A percentile compares a stretch with the other conserved stretches of the same genome.
phyloP scores from a whole-genome alignment of 1,284 basidiomycete genomes.

The Inonotus hispidus region DNA sequence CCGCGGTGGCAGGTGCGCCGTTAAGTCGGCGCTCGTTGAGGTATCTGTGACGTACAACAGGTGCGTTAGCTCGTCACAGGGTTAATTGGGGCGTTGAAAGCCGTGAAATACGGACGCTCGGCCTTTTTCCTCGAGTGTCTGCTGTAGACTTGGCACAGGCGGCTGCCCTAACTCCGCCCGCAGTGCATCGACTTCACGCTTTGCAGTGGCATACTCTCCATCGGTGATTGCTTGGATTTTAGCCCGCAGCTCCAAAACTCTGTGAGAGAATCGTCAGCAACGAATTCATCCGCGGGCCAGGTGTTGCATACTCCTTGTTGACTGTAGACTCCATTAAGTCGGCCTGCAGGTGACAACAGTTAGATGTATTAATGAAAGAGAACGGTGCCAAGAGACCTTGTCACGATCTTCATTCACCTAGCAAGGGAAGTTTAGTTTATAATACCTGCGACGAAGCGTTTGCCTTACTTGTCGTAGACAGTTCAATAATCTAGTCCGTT shows the following conservation, averaged over 20 bases:
- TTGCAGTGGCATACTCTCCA: constrained; percentile 66
- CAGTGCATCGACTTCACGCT: constrained; percentile 66
- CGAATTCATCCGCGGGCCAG: background rate
- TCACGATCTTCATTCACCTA: constrained; percentile 77
- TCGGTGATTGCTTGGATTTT: constrained; percentile 65
- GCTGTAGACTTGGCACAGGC: constrained; percentile 62
- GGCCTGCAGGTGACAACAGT: constrained; percentile 33
- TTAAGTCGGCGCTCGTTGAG: constrained; percentile 32
- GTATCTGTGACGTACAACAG: constrained; percentile 22
- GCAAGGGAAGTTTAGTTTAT: background rate
- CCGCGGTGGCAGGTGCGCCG: constrained; percentile 23
- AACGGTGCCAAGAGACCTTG: constrained; percentile 39
- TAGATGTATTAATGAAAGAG: background rate
- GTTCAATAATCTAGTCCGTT: constrained; percentile 57
- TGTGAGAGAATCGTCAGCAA: constrained; percentile 25
- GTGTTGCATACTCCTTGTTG: constrained; percentile 52
- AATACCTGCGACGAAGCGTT: background rate
- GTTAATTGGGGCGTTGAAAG: background rate
- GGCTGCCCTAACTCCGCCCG: constrained; percentile 69
- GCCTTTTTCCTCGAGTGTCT: constrained; percentile 67
- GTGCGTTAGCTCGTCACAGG: background rate
- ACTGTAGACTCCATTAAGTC: constrained; percentile 47
- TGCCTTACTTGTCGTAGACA: constrained; percentile 55
- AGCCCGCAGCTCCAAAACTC: constrained; percentile 53
- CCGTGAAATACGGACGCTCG: constrained; percentile 47